Percentiles rank a stretch among this genome's conserved stretches.
phyloP scores from a whole-genome alignment of 352 stramenopile species.

The Pythium monospermum region DNA sequence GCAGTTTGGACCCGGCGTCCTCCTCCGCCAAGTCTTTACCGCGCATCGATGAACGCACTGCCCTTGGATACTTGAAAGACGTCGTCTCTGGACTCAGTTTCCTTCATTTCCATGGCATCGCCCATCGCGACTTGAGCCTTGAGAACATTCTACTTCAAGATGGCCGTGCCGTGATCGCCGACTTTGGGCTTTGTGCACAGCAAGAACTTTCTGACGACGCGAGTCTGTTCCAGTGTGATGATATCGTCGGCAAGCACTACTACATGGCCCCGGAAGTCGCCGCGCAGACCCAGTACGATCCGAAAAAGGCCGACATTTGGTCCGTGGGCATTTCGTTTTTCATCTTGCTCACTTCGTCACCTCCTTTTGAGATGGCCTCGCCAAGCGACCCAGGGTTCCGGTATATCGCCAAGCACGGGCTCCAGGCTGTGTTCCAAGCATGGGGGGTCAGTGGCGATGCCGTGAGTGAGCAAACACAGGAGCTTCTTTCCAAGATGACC shows the following conservation, averaged over 20 bases:
- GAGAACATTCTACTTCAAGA: conserved; percentile 94
- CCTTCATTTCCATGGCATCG: conserved; percentile 64
- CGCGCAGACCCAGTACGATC: conserved; percentile 83
- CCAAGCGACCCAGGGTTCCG: conserved; percentile 84
- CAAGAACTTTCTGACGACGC: conserved; percentile 38
- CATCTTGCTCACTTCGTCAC: conserved; percentile 91
- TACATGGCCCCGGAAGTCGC: conserved; percentile 97
- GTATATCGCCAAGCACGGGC: conserved; percentile 72
- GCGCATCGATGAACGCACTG: conserved; percentile 39
- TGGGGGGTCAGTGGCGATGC: conserved; percentile 40
- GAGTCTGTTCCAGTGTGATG: conserved; percentile 46
- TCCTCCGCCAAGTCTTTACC: no score
- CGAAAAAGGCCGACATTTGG: conserved; percentile 91
- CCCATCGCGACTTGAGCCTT: conserved; percentile 94
- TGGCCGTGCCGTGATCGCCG: conserved; percentile 50
- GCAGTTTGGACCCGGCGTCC: conserved; percentile 6
- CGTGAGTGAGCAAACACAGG: conserved; percentile 47
- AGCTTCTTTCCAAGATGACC: conserved; percentile 79
- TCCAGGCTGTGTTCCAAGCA: conserved; percentile 65
- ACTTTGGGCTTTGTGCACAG: conserved; percentile 71
- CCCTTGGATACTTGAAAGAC: conserved; percentile 57
- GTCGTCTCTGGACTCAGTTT: conserved; percentile 62
- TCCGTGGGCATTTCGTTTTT: conserved; percentile 92
- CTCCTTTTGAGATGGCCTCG: conserved; percentile 87
- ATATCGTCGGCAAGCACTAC: conserved; percentile 90